Conservation (phyloP, 371 early-diverging fungal species). For the Actinomucor elegans region DNA sequence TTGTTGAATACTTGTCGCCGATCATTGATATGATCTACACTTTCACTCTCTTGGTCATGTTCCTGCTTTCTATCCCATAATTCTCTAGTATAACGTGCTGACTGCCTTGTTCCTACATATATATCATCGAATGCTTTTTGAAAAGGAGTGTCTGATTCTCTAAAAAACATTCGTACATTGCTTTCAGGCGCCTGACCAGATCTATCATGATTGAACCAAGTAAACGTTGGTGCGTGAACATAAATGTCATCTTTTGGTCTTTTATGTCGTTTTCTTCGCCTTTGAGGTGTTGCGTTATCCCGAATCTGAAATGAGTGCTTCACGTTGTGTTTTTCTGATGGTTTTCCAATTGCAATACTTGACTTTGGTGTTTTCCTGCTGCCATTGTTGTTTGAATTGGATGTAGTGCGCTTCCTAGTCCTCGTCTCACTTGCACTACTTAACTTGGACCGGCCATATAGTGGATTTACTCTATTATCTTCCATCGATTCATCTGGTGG, state of each 20-base stretch:
- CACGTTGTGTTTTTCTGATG: no score
- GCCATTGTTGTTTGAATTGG: neutral
- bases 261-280: neutral
- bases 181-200: neutral
- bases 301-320: no score
- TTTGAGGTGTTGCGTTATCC: neutral
- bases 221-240: neutral
- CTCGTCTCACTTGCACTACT: no score
- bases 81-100: neutral
- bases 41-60: neutral
- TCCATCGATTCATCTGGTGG: neutral
- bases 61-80: neutral
- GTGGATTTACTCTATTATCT: constrained; percentile 5
- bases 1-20: neutral
- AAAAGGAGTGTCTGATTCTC: neutral
- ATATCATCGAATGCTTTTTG: constrained; percentile 11
- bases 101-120: constrained; percentile 2
- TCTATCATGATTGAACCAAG: neutral
- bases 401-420: neutral
- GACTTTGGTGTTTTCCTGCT: neutral
- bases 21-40: neutral
- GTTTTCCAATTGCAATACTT: neutral
- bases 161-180: neutral
- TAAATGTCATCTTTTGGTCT: constrained; percentile 13
- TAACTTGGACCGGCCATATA: no score